phyloP scores from a whole-genome alignment of 2,329 filamentous ascomycete genomes.

The Colletotrichum chrysophilum region DNA sequence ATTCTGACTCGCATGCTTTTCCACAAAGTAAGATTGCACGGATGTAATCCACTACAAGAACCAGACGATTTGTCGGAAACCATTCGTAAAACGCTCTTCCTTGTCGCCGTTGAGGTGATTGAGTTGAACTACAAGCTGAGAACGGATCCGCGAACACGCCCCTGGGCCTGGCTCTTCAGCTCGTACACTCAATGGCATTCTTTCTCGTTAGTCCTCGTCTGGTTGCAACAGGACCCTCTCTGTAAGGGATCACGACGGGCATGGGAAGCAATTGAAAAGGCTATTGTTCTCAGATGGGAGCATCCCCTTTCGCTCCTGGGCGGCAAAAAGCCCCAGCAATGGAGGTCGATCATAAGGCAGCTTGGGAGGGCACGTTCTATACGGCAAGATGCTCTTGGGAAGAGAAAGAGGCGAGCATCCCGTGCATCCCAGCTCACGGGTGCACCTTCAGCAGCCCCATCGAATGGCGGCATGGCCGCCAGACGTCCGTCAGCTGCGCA shows the following conservation, averaged over 20 bases:
- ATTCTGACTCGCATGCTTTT: background rate
- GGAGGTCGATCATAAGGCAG: background rate
- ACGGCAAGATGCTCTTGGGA: background rate
- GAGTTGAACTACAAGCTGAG: background rate
- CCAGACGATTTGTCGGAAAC: background rate
- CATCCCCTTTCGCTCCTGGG: background rate
- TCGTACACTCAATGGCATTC: background rate
- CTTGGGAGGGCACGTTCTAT: background rate
- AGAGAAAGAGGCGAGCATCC: background rate
- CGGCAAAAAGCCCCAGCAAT: background rate
- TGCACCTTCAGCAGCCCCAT: background rate
- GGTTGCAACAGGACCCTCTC: background rate
- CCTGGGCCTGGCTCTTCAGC: background rate
- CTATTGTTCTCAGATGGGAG: background rate
- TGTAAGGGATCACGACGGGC: background rate
- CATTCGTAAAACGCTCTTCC: background rate
- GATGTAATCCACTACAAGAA: background rate
- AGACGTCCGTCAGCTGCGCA: background rate
- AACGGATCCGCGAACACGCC: background rate
- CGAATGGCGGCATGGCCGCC: background rate
- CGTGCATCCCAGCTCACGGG: background rate
- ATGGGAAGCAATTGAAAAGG: background rate
- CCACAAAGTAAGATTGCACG: background rate
- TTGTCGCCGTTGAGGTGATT: background rate
- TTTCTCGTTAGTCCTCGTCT: background rate